Percentiles rank a stretch among this genome's conserved stretches.
These are phyloP conservation scores for Phalaenopsis equestris DNA, from an alignment of 106 monocot genomes.

Conservation along the genomic window DNA sequence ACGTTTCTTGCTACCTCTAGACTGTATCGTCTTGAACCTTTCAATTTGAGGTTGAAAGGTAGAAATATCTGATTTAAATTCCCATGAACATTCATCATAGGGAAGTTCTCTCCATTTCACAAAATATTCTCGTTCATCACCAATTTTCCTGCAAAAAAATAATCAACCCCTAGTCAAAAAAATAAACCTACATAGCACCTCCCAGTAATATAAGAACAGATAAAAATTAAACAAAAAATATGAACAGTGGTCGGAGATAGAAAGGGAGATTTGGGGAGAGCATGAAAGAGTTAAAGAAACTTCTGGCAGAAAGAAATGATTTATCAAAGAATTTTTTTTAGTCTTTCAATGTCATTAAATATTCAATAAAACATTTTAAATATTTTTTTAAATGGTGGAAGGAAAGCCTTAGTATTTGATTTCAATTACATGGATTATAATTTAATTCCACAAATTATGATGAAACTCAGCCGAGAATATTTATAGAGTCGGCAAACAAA, in stretches of 20 bases:
- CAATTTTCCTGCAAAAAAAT: conserved; percentile 47
- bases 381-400: background rate
- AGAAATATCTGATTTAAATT: conserved; percentile 72
- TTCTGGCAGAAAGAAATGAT: background rate
- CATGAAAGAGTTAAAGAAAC: background rate
- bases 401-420: background rate
- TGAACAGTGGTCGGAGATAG: background rate
- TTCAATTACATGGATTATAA: background rate
- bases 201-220: background rate
- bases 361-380: background rate
- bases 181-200: background rate
- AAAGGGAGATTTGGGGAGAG: background rate
- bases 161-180: background rate
- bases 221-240: background rate
- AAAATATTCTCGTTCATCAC: conserved; percentile 62
- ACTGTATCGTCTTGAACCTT: conserved; percentile 51
- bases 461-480: background rate
- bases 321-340: background rate
- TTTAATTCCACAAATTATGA: background rate
- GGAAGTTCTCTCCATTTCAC: conserved; percentile 98
- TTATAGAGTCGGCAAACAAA: background rate
- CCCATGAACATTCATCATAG: conserved; percentile 96
- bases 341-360: background rate
- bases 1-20: conserved; percentile 40
- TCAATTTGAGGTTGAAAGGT: conserved; percentile 81